These are phyloP conservation scores for Amphibolis antarctica DNA, from an alignment of 106 monocot species.

Conservation along the genomic window DNA sequence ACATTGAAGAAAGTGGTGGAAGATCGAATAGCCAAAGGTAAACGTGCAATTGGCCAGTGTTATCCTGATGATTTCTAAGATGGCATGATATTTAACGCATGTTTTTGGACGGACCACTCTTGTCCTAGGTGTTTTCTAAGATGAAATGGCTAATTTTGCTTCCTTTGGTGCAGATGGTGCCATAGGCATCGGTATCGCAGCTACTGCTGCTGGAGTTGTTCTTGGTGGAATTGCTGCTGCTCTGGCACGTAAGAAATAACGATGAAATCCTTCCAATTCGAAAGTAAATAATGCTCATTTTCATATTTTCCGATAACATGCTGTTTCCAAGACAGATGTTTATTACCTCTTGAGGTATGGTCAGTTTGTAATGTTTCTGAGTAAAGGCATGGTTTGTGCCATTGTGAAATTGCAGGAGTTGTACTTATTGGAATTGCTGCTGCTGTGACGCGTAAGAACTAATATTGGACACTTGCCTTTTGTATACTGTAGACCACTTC, in stretches of 20 bases:
- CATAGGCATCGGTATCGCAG: slow-evolving; percentile 65
- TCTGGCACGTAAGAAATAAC: slow-evolving; percentile 37
- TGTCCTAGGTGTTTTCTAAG: not conserved
- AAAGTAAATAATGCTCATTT: not conserved
- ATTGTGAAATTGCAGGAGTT: slow-evolving; percentile 4
- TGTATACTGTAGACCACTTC: too few species aligned
- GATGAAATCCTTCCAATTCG: not conserved
- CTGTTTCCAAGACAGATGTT: not conserved
- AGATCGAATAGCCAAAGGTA: slow-evolving; percentile 68
- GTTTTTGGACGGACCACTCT: too few species aligned
- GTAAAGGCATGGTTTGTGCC: not conserved
- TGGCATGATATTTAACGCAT: too few species aligned
- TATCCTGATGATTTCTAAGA: too few species aligned
- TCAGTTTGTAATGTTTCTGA: not conserved
- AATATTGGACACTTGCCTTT: not conserved
- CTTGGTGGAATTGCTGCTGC: slow-evolving; percentile 69
- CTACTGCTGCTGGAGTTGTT: slow-evolving; percentile 29
- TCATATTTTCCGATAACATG: not conserved
- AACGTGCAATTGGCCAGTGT: slow-evolving; percentile 1
- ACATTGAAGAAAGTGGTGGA: slow-evolving; percentile 64
- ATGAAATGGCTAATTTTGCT: not conserved
- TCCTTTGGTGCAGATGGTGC: slow-evolving; percentile 41
- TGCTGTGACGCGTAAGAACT: slow-evolving; percentile 37
- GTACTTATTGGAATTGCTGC: slow-evolving; percentile 57
- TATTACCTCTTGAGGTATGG: not conserved